Evolutionary conservation across 805 yeast genomes (phyloP).

Genomic region (Scheffersomyces lignosus): DNA sequence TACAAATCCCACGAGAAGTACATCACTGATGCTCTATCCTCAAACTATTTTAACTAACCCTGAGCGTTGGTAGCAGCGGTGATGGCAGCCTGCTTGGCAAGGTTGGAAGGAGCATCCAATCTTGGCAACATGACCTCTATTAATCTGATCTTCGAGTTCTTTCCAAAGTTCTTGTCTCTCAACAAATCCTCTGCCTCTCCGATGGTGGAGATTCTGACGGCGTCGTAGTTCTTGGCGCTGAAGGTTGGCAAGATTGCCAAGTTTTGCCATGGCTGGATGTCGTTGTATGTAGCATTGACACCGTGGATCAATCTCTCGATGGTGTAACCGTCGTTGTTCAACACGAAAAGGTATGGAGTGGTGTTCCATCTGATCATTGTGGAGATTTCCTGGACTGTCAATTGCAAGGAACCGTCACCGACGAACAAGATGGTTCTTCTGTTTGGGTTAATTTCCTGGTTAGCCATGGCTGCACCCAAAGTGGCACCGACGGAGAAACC

Average conservation of each 20-base stretch:
- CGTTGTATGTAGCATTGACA: constrained; percentile 61
- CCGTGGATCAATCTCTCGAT: constrained; percentile 77
- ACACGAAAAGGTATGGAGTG: constrained; percentile 66
- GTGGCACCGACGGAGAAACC: constrained; percentile 71
- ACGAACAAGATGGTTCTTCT: constrained; percentile 66
- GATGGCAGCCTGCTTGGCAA: constrained; percentile 31
- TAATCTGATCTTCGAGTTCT: constrained; percentile 60
- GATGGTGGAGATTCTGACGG: constrained; percentile 51
- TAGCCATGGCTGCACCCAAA: constrained; percentile 68
- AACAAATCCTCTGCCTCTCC: constrained; percentile 60
- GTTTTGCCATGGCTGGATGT: constrained; percentile 70
- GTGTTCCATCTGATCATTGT: constrained; percentile 67
- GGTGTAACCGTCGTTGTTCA: constrained; percentile 75
- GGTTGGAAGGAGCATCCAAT: constrained; percentile 68
- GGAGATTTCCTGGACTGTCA: constrained; percentile 72
- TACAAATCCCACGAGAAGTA: no score
- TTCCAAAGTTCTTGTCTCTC: constrained; percentile 46
- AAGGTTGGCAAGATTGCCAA: constrained; percentile 56
- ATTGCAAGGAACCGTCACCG: constrained; percentile 77
- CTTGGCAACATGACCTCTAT: constrained; percentile 67
- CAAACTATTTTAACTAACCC: background rate
- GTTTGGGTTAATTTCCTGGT: constrained; percentile 59
- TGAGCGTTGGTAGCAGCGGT: constrained; percentile 17
- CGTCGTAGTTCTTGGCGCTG: constrained; percentile 58
- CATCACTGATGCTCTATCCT: no score